Evolutionary conservation across 2,329 filamentous ascomycete genomes (phyloP).

Genomic region (Fusarium beomiforme): DNA sequence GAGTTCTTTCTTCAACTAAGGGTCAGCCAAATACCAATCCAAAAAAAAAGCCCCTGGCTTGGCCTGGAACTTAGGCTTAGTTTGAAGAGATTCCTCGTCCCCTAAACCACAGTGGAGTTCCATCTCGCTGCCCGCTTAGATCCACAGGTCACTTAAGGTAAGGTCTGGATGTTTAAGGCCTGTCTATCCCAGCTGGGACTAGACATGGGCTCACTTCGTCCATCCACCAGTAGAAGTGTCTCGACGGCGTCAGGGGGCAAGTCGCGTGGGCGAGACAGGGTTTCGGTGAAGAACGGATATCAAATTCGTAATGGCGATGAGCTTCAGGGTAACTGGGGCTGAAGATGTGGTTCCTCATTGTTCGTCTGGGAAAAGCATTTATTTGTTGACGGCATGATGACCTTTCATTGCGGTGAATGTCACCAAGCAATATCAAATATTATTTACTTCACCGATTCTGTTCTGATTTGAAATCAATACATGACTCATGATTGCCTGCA

Average conservation of each 20-base stretch:
- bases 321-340: not conserved
- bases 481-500: not conserved
- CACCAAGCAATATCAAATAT: not conserved
- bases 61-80: slow-evolving; percentile 8
- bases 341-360: not conserved
- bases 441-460: not conserved
- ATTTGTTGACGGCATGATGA: not conserved
- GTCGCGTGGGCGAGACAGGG: slow-evolving; percentile 39
- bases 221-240: slow-evolving; percentile 38
- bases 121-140: slow-evolving; percentile 26
- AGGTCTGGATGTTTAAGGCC: slow-evolving; percentile 9
- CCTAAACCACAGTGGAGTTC: slow-evolving; percentile 36
- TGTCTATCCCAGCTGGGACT: slow-evolving; percentile 29
- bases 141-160: slow-evolving; percentile 30
- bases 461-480: not conserved
- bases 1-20: not conserved
- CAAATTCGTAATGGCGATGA: not conserved
- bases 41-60: slow-evolving; percentile 20
- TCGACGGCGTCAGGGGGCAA: slow-evolving; percentile 34
- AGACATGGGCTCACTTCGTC: slow-evolving; percentile 14
- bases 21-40: slow-evolving; percentile 6
- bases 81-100: slow-evolving; percentile 20
- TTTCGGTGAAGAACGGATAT: slow-evolving; percentile 17
- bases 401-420: not conserved
- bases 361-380: not conserved